phyloP scores from a whole-genome alignment of 2,329 filamentous ascomycete genomes.

The Trichophaea hybrida region DNA sequence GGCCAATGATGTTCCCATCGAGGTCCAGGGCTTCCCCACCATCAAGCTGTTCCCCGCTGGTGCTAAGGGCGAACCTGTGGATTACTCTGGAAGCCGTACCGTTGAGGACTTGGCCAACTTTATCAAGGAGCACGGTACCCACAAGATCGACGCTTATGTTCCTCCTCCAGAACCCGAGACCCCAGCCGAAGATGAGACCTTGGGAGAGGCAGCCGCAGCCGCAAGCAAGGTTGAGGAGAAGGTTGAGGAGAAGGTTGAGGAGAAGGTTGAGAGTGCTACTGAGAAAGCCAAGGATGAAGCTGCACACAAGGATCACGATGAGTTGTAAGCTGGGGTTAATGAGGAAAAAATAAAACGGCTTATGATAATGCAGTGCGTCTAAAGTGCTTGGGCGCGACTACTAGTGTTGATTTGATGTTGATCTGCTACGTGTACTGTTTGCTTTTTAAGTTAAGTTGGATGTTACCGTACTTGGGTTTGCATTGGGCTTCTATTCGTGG shows the following conservation, averaged over 20 bases:
- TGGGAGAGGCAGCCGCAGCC: slow-evolving; percentile 14
- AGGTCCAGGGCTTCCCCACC: slow-evolving; percentile 95
- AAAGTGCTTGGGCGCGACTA: neutral
- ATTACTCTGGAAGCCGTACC: slow-evolving; percentile 76
- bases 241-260: slow-evolving; percentile 7
- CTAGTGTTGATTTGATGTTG: neutral
- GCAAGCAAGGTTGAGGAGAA: slow-evolving; percentile 3
- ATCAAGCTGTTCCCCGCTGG: slow-evolving; percentile 96
- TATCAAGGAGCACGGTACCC: slow-evolving; percentile 87
- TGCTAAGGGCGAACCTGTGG: slow-evolving; percentile 67
- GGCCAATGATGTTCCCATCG: slow-evolving; percentile 85
- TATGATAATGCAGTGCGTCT: neutral
- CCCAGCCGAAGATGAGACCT: slow-evolving; percentile 16
- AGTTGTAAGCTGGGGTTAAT: slow-evolving; percentile 46
- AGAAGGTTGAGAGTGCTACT: slow-evolving; percentile 22
- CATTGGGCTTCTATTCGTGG: neutral
- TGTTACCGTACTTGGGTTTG: neutral
- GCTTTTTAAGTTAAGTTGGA: neutral
- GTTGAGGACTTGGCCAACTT: slow-evolving; percentile 85
- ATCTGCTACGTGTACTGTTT: neutral
- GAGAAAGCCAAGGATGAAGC: slow-evolving; percentile 35
- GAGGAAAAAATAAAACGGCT: neutral
- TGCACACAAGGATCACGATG: slow-evolving; percentile 46
- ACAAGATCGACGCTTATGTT: slow-evolving; percentile 52
- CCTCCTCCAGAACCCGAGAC: slow-evolving; percentile 32